Evolutionary conservation across 2,329 filamentous ascomycete species (phyloP), one percentile per base, ranked within the genome.

Genomic region (Aureobasidium sp.): DNA sequence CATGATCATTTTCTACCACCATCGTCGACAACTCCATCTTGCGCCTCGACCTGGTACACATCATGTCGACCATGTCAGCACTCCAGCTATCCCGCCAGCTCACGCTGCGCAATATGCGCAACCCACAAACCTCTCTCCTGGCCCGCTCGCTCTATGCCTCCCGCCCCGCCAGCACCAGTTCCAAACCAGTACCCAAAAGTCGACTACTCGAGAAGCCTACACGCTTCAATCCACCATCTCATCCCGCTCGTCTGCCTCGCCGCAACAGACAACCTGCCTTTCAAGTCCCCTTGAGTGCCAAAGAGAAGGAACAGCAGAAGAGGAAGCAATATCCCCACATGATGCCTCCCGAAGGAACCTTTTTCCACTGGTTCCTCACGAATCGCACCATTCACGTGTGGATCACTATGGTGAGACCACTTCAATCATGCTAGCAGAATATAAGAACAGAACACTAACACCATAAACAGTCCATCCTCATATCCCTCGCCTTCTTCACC

Each of bases 191-290:
- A 24, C 77, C 75, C 65, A 88, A 87, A 70, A 83, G 84, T 39
- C 82, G 87, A 65, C 83, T 91, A 5, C 86, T 99, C 66, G 90
- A 90, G 69, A 91, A 97, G 75, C 93, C 93, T 27, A 83, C 89
- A 70, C 89, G 87, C 73, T 97, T 96, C 81, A 90, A 90, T 52
- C 93, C 94, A 2, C 94, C 94, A 0, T 97, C 93, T 0, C 94
- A 97, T 74, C 87, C 89, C 13, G 79, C 88, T 26, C 82, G 88
- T 7, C 82, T 91, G 36, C 80, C 82, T 66, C 75, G 76, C 59
- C 73, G 78, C 7, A 86, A 87, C 34, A 24, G 34, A 51, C 57
- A 51, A 34, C 57, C 57, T 9, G 46, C 44, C 26, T 60, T 50
- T 27, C 81, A 82, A 69, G 85, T 87, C 74, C 96, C 95, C 72